These are phyloP conservation scores for Moesziomyces parantarcticus DNA, from an alignment of 1,284 basidiomycete species.

Conservation along the genomic window DNA sequence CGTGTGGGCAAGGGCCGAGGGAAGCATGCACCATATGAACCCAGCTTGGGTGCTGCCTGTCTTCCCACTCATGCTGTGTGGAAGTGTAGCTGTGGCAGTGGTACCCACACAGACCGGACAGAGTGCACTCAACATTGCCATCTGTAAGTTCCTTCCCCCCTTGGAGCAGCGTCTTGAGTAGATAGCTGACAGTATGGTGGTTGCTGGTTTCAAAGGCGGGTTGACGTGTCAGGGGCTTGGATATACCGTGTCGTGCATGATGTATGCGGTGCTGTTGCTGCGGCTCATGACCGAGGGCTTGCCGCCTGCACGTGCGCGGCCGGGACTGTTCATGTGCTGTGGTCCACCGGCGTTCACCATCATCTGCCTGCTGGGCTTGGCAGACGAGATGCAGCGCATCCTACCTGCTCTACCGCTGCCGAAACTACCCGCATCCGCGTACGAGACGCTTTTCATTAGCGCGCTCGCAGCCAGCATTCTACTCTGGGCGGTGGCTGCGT, in stretches of 20 bases:
- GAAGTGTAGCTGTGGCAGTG: conserved; percentile 16
- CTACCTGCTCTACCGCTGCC: conserved; percentile 7
- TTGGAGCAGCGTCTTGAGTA: not conserved
- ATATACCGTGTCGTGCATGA: conserved; percentile 28
- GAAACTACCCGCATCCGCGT: not conserved
- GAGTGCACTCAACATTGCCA: conserved; percentile 12
- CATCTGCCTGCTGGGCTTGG: conserved; percentile 35
- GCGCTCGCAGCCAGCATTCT: conserved; percentile 11
- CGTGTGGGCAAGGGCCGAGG: conserved; percentile 11
- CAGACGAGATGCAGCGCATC: conserved; percentile 3
- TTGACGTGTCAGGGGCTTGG: conserved; percentile 42
- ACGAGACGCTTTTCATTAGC: conserved; percentile 8
- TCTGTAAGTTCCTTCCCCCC: conserved; percentile 8
- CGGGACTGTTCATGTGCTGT: conserved; percentile 41
- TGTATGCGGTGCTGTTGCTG: conserved; percentile 34
- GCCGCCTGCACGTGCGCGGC: conserved; percentile 16
- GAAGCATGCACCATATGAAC: conserved; percentile 32
- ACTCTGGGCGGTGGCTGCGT: conserved; percentile 35
- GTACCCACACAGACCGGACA: conserved; percentile 11
- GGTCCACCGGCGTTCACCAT: conserved; percentile 46
- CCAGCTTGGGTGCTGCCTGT: conserved; percentile 45
- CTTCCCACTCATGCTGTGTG: conserved; percentile 52
- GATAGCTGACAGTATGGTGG: not conserved
- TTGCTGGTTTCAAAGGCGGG: conserved; percentile 6
- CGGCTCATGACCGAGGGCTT: conserved; percentile 36